Base-by-base conservation (phyloP, 2,329 filamentous ascomycete genomes). In the Kalmusia sp. region DNA sequence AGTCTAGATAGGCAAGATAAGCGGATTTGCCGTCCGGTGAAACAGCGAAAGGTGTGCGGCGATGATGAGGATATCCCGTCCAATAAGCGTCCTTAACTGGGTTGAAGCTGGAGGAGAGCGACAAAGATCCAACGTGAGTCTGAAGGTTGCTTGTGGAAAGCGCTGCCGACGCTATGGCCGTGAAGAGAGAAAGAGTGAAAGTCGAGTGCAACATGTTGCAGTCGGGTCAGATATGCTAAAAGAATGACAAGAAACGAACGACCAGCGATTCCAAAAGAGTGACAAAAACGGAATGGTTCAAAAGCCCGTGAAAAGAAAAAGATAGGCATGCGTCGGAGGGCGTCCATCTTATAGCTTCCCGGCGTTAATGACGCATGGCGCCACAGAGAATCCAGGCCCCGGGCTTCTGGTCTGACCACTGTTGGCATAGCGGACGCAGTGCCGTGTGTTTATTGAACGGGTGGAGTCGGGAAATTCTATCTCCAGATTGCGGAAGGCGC, bases 1-100 rank as follows among this genome's bases (percentile, higher is more conserved):
- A 72, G 62, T 86, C 84, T 14, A 87, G 80, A 62, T 87, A 87
- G 8, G 85, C 85, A 8, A 87, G 66, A 65, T 84, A 87, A 11
- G 82, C 84, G 3, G 79, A 80, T 52, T 81, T 81, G 54, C 84
- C 84, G 65, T 86, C 79, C 2, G 84, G 84, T 1, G 84, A 86
- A 25, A 70, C 61, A n/a, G 84, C 79, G 56, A 87, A 87, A 5
- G 84, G 84, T 11, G 84, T 87, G 46, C 84, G 80, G 39, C 84
- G 82, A 67, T 87, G 84, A 61, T 87, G 85, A 38, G 83, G 82
- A 39, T 82, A 79, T 17, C 78, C 79, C 12, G 84, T 87, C 84
- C 84, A 87, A 77, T 87, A 87, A 7, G 83, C 79, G 15, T 78
- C 77, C 67, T 84, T 82, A 59, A 87, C 76, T 5, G 84, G 83